Evolutionary conservation across 2,329 filamentous ascomycete genomes (phyloP).

Genomic region (Boeremia exigua): DNA sequence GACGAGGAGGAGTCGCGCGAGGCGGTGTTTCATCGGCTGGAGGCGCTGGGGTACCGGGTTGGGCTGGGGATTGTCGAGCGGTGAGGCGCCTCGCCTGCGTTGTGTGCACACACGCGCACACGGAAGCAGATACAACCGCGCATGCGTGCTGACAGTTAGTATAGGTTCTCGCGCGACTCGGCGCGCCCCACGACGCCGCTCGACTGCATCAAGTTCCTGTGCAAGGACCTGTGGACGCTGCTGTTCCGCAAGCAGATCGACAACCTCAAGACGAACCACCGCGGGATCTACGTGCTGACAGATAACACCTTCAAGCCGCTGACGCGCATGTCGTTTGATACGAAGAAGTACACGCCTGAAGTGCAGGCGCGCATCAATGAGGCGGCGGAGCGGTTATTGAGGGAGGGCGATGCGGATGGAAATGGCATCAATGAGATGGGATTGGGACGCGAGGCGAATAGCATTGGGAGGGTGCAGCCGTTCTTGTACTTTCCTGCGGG

Average conservation of each 20-base stretch:
- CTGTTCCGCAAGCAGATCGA: slow-evolving; percentile 97
- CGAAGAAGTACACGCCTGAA: slow-evolving; percentile 38
- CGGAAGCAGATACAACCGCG: neutral
- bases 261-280: slow-evolving; percentile 97
- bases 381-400: slow-evolving; percentile 29
- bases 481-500: slow-evolving; percentile 97
- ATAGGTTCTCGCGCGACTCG: slow-evolving; percentile 79
- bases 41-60: slow-evolving; percentile 86
- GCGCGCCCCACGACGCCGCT: slow-evolving; percentile 90
- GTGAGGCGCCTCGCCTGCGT: slow-evolving; percentile 62
- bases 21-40: slow-evolving; percentile 82
- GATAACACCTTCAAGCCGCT: slow-evolving; percentile 92
- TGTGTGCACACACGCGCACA: neutral
- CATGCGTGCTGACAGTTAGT: neutral
- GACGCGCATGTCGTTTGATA: slow-evolving; percentile 83
- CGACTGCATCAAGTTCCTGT: slow-evolving; percentile 97
- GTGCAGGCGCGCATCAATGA: slow-evolving; percentile 28
- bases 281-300: slow-evolving; percentile 94
- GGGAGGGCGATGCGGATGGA: slow-evolving; percentile 33
- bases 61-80: slow-evolving; percentile 91
- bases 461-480: slow-evolving; percentile 49
- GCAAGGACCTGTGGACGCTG: slow-evolving; percentile 96
- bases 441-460: slow-evolving; percentile 59
- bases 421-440: slow-evolving; percentile 10
- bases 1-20: slow-evolving; percentile 86